phyloP scores from a whole-genome alignment of 352 stramenopile species.

The Pythium chondricola region DNA sequence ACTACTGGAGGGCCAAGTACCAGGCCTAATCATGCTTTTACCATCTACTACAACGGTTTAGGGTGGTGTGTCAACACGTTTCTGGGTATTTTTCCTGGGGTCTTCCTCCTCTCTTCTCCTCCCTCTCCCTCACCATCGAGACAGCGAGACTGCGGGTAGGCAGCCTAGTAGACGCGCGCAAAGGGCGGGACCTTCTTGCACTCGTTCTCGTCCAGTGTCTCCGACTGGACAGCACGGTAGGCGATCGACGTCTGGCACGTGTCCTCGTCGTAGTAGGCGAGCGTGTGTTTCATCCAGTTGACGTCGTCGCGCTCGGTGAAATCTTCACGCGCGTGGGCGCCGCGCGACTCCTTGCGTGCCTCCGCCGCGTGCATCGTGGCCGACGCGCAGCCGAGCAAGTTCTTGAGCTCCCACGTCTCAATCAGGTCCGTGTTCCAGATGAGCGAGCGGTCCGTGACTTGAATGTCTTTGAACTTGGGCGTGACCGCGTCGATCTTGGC shows the following conservation, averaged over 20 bases:
- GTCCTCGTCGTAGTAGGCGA: conserved; percentile 91
- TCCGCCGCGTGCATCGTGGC: conserved; percentile 95
- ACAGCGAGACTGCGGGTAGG: too few species aligned
- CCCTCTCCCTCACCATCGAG: too few species aligned
- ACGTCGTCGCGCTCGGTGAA: conserved; percentile 92
- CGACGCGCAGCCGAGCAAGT: conserved; percentile 89
- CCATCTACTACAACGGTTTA: neutral
- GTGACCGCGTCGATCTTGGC: conserved; percentile 87
- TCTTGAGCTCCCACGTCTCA: conserved; percentile 94
- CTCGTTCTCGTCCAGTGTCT: conserved; percentile 95
- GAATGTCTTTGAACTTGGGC: conserved; percentile 89
- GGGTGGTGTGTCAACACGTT: too few species aligned
- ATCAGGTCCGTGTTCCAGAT: conserved; percentile 98
- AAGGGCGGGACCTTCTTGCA: conserved; percentile 92
- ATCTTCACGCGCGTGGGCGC: conserved; percentile 96
- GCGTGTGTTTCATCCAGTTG: conserved; percentile 97
- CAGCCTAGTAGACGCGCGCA: conserved; percentile 95
- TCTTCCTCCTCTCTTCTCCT: neutral
- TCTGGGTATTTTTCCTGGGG: neutral
- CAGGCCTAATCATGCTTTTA: conserved; percentile 7
- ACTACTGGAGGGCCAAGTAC: conserved; percentile 53
- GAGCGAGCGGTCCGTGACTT: conserved; percentile 92
- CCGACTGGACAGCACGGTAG: conserved; percentile 91
- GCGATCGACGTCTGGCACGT: conserved; percentile 81
- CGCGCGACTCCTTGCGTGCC: conserved; percentile 91